These are phyloP conservation scores for Xylariaceae sp. DNA, from an alignment of 2,329 filamentous ascomycete genomes.

Conservation along the genomic window DNA sequence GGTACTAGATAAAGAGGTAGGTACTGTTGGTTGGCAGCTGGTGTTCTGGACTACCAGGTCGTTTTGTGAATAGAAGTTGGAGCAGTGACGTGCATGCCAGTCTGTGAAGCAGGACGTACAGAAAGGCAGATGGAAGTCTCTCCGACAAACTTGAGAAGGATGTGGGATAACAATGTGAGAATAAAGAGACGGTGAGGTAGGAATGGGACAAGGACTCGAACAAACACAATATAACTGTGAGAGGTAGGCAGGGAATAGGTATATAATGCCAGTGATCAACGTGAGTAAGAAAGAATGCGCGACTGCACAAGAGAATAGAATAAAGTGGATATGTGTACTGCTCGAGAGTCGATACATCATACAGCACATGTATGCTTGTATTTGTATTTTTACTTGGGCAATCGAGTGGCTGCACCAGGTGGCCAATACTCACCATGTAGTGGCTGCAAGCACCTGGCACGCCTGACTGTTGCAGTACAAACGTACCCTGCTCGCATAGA, in stretches of 20 bases:
- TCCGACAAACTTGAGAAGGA: background rate
- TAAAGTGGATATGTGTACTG: constrained; percentile 11
- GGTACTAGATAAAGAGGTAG: background rate
- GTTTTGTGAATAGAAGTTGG: constrained; percentile 5
- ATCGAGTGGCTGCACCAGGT: background rate
- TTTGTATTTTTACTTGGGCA: background rate
- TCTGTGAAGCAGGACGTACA: background rate
- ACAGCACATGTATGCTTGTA: too few species aligned
- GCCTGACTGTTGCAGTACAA: too few species aligned
- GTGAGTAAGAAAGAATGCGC: background rate
- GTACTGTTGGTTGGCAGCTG: too few species aligned
- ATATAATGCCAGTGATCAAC: background rate
- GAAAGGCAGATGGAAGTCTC: constrained; percentile 2
- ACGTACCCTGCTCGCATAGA: too few species aligned
- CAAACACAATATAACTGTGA: too few species aligned
- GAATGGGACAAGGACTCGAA: background rate
- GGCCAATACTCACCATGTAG: too few species aligned
- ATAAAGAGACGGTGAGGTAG: background rate
- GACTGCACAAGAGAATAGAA: background rate
- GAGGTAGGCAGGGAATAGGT: background rate
- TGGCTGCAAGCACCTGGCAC: background rate
- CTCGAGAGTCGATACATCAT: constrained; percentile 2
- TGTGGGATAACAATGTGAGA: background rate
- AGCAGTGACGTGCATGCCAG: constrained; percentile 10
- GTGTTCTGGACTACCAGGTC: constrained; percentile 5